These are phyloP conservation scores for Arachis stenosperma DNA, from an alignment of 306 rosid genomes.

Conservation along the genomic window DNA sequence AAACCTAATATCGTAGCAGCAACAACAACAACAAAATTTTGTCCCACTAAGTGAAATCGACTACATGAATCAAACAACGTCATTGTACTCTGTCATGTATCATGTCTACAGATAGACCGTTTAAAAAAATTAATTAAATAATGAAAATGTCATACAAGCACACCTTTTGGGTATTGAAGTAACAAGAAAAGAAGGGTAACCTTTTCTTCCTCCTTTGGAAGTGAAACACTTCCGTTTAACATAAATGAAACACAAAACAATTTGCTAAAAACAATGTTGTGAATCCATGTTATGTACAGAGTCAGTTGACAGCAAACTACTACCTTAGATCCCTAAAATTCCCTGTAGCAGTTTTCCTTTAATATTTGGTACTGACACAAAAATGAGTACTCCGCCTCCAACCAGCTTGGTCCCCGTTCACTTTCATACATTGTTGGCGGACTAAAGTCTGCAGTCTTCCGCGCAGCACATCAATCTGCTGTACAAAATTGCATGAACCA, in stretches of 20 bases:
- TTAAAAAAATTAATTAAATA: conserved; percentile 31
- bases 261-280: conserved; percentile 48
- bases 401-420: conserved; percentile 19
- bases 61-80: too few species aligned
- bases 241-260: conserved; percentile 37
- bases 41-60: too few species aligned
- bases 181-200: conserved; percentile 33
- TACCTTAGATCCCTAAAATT: conserved; percentile 37
- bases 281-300: conserved; percentile 46
- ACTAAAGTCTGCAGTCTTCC: conserved; percentile 48
- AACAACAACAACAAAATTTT: too few species aligned
- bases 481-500: conserved; percentile 36
- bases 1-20: too few species aligned
- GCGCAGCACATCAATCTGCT: conserved; percentile 49
- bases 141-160: conserved; percentile 41
- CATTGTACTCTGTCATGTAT: too few species aligned
- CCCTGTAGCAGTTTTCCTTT: conserved; percentile 36
- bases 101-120: neutral
- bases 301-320: conserved; percentile 50
- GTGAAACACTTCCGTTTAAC: conserved; percentile 43
- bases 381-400: conserved; percentile 38
- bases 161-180: conserved; percentile 19
- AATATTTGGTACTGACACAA: conserved; percentile 52
- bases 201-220: conserved; percentile 45
- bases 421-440: conserved; percentile 33